Evolutionary conservation across 495 filamentous ascomycete genomes (phyloP).

Genomic region (Xylaria palmicola): DNA sequence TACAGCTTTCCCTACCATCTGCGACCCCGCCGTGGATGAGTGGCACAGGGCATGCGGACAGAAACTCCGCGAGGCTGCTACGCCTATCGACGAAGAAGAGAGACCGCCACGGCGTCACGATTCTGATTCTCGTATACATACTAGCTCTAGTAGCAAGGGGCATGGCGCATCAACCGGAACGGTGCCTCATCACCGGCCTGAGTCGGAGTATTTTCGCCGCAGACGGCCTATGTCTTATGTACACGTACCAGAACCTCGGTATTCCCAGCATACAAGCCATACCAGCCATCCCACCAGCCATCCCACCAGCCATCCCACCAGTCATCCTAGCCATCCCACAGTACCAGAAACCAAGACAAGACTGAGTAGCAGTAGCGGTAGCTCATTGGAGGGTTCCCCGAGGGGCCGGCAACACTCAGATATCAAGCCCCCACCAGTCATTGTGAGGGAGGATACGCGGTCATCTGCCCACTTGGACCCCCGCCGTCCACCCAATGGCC

Average conservation of each 20-base stretch:
- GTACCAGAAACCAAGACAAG: slow-evolving; percentile 16
- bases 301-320: no score
- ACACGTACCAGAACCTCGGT: slow-evolving; percentile 28
- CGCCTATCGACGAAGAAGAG: slow-evolving; percentile 33
- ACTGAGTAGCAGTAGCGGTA: slow-evolving; percentile 20
- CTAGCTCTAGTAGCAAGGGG: slow-evolving; percentile 14
- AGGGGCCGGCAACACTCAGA: slow-evolving; percentile 31
- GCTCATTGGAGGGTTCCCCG: slow-evolving; percentile 24
- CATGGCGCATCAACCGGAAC: slow-evolving; percentile 8
- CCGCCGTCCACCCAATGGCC: slow-evolving; percentile 17
- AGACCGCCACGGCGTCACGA: slow-evolving; percentile 17
- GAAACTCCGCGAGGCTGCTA: slow-evolving; percentile 49
- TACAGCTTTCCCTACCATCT: slow-evolving; percentile 68
- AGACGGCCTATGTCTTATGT: slow-evolving; percentile 29
- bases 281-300: no score
- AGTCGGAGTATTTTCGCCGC: slow-evolving; percentile 31
- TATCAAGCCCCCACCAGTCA: slow-evolving; percentile 18
- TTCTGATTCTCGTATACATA: slow-evolving; percentile 23
- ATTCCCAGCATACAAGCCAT: slow-evolving; percentile 13
- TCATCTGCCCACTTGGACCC: slow-evolving; percentile 26
- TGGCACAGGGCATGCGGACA: slow-evolving; percentile 79
- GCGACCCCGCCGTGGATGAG: slow-evolving; percentile 72
- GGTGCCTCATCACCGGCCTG: slow-evolving; percentile 21
- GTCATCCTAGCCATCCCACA: slow-evolving; percentile 14
- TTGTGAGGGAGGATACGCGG: slow-evolving; percentile 17